phyloP scores from a whole-genome alignment of 2,329 filamentous ascomycete species.

The Aspergillus texensis region DNA sequence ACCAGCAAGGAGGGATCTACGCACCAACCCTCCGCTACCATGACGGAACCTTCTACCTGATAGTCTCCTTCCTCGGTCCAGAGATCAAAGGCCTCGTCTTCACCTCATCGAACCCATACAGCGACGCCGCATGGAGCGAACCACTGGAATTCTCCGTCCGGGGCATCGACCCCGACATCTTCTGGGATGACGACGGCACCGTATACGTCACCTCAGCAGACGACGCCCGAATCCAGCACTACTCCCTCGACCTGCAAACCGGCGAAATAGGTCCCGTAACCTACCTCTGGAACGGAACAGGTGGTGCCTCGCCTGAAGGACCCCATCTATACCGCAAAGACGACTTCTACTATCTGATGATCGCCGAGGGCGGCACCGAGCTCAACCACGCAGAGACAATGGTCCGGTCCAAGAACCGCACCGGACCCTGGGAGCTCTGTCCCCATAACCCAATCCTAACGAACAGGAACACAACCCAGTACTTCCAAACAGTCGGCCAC shows the following conservation, averaged over 20 bases:
- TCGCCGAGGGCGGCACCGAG: constrained; percentile 26
- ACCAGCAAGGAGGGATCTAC: constrained; percentile 39
- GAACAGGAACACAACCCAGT: constrained; percentile 37
- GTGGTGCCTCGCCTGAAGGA: constrained; percentile 36
- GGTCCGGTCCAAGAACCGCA: constrained; percentile 26
- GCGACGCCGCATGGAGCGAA: constrained; percentile 13
- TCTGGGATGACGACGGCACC: constrained; percentile 16
- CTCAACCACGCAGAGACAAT: constrained; percentile 26
- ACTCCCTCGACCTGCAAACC: constrained; percentile 32
- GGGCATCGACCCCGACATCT: constrained; percentile 15
- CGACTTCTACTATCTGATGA: constrained; percentile 30
- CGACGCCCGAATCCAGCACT: constrained; percentile 6
- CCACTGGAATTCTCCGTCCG: constrained; percentile 11
- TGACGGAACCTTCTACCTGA: constrained; percentile 44
- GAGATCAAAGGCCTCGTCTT: constrained; percentile 3
- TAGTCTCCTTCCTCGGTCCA: neutral
- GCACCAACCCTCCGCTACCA: constrained; percentile 46
- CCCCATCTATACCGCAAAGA: constrained; percentile 32
- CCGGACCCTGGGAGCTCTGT: constrained; percentile 44
- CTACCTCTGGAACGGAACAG: constrained; percentile 52
- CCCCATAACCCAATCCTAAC: constrained; percentile 45
- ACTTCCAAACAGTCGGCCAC: constrained; percentile 58
- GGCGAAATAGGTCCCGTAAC: constrained; percentile 6
- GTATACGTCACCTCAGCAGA: constrained; percentile 8
- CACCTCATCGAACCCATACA: constrained; percentile 6